These are phyloP conservation scores for Akanthomyces dipterigenus DNA, from an alignment of 2,329 filamentous ascomycete species.

Conservation along the genomic window DNA sequence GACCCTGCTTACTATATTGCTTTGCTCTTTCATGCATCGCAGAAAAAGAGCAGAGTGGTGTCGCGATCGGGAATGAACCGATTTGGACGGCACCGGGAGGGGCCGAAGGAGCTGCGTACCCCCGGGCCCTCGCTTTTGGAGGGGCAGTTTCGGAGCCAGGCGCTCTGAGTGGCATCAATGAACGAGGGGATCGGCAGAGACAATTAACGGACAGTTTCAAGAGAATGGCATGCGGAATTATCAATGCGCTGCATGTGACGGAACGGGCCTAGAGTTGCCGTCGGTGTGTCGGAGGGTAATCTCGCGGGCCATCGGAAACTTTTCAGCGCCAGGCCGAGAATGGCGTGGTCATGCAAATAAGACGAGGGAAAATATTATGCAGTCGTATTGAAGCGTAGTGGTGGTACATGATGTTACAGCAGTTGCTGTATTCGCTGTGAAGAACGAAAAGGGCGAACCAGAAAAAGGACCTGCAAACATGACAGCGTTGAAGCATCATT, in stretches of 20 bases:
- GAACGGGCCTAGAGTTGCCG: background rate
- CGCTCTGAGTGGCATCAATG: background rate
- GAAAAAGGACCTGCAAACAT: background rate
- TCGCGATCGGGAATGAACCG: background rate
- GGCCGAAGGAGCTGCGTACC: background rate
- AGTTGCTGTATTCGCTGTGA: background rate
- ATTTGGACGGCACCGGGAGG: background rate
- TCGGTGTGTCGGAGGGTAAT: background rate
- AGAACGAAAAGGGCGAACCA: too few relatives aligned
- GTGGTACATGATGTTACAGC: background rate
- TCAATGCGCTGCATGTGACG: background rate
- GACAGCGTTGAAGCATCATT: background rate
- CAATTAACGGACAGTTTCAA: background rate
- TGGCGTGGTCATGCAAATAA: background rate
- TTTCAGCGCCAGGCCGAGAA: background rate
- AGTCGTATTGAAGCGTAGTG: background rate
- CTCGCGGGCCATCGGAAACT: background rate
- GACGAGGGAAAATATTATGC: background rate
- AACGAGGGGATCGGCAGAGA: background rate
- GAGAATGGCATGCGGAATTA: background rate
- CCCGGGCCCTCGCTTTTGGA: background rate
- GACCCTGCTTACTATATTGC: background rate
- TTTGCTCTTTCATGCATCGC: background rate
- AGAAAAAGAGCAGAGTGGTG: background rate
- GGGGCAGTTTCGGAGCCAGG: background rate